Base-by-base conservation (phyloP, 2,329 filamentous ascomycete species). In the Aureobasidium sp. region DNA sequence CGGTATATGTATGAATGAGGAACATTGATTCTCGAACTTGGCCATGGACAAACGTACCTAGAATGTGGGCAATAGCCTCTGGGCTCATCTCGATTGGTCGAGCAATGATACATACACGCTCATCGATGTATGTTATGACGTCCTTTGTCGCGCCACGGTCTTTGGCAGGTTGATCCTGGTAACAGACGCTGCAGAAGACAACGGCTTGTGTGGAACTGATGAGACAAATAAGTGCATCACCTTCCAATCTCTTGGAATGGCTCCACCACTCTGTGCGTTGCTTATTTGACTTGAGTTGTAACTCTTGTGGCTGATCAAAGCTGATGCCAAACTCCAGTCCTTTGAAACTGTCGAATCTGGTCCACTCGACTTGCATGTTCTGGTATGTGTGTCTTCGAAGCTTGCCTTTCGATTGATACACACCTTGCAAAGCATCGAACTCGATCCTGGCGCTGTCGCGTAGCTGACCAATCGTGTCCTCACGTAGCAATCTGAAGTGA, bases 401-500 rank as follows among this genome's bases (percentile, higher is more conserved):
- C 15, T 44, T 29, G 53, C 27, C 42, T n/a, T 9, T 11, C 19
- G 9, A 27, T 22, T n/a, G 11, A 22, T 61, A 29, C 15, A 27
- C 17, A 48, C 64, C 63, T 22, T 68, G 70, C 19, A 77, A 69
- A 2, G 65, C 64, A 3, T 77, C 68, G 11, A 79, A 69, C 53
- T 78, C 72, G 27, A 74, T 64, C 42, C 74, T 73, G 2, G 82
- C 76, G 0, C 76, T 76, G 65, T 83, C 79, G 40, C 80, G 74
- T 5, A 85, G 71, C 62, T 82, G 78, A 0, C 80, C 80, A 2
- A 84, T 72, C 0, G 78, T 82, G 64, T 85, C 82, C 68, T 84
- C 80, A 2, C 82, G 75, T 1, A 84, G 68, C 0, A 85, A 75
- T 17, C 82, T 77, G 53, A 85, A 85, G 60, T 84, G 78, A 60